These are phyloP conservation scores for Diaporthe velutina DNA, from an alignment of 2,329 filamentous ascomycete genomes.

Conservation along the genomic window DNA sequence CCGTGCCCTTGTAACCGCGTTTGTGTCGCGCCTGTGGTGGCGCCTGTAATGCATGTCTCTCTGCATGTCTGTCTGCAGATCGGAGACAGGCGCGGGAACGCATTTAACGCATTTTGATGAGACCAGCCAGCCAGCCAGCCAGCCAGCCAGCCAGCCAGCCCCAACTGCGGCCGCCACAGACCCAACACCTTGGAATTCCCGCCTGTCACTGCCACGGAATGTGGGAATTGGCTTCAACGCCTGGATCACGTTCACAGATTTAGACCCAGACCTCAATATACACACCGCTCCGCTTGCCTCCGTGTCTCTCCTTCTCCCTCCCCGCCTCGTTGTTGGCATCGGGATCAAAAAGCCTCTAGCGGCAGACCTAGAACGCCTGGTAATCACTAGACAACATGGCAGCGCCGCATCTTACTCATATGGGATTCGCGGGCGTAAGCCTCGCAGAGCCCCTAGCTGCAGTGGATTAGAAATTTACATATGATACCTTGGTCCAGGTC, in stretches of 20 bases:
- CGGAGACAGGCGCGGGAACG: constrained; percentile 4
- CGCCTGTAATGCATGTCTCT: not conserved
- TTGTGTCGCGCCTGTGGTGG: constrained; percentile 8
- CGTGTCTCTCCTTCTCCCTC: not conserved
- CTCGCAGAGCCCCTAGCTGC: not conserved
- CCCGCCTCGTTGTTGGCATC: constrained; percentile 5
- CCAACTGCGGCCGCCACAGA: constrained; percentile 17
- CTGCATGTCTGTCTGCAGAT: constrained; percentile 16
- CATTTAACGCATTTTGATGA: not conserved
- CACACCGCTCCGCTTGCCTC: not conserved
- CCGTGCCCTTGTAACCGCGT: not conserved
- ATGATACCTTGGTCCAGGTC: not conserved
- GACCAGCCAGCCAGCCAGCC: not conserved
- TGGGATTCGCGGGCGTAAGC: constrained; percentile 20
- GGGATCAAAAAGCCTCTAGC: constrained; percentile 7
- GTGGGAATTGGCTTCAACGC: constrained; percentile 2
- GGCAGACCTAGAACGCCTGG: constrained; percentile 15
- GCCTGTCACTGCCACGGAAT: constrained; percentile 15
- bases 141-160: not conserved
- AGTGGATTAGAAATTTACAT: constrained; percentile 1
- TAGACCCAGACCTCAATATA: not conserved
- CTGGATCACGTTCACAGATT: not conserved
- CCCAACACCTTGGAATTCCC: constrained; percentile 23
- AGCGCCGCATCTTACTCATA: constrained; percentile 18
- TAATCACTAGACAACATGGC: constrained; percentile 31